These are phyloP conservation scores for Platanus orientalis DNA, from an alignment of 164 flowering plant species.

Conservation along the genomic window DNA sequence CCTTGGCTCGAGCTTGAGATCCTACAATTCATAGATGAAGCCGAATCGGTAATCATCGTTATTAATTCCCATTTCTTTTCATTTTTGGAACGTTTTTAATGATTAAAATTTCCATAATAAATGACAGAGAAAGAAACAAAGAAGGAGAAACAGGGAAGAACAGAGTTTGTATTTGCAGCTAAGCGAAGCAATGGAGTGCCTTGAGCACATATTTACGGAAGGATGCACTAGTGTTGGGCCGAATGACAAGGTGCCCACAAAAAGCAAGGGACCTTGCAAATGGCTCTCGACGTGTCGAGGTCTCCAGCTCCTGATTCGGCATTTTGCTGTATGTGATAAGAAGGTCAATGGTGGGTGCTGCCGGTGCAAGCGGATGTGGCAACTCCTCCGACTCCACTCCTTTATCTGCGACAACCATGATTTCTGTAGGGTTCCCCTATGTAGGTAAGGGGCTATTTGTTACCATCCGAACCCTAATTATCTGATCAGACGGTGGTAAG, in stretches of 20 bases:
- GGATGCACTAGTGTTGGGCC: conserved; percentile 90
- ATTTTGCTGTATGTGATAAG: conserved; percentile 69
- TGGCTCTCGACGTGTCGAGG: conserved; percentile 71
- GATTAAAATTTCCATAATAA: not conserved
- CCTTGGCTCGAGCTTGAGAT: conserved; percentile 86
- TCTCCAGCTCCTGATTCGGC: conserved; percentile 61
- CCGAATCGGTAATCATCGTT: conserved; percentile 53
- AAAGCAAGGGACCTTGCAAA: conserved; percentile 50
- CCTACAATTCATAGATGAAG: conserved; percentile 74
- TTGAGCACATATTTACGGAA: conserved; percentile 85
- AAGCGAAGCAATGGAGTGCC: conserved; percentile 89
- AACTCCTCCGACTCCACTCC: conserved; percentile 78
- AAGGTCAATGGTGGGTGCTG: conserved; percentile 66
- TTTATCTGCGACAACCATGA: conserved; percentile 74
- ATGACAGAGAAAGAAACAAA: conserved; percentile 56
- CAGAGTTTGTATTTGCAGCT: conserved; percentile 60
- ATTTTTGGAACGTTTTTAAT: too few species aligned
- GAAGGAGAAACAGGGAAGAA: conserved; percentile 38
- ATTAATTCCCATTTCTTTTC: too few species aligned
- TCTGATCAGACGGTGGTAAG: too few species aligned
- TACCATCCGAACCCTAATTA: too few species aligned
- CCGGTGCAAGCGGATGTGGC: conserved; percentile 95
- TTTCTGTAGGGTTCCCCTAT: conserved; percentile 78
- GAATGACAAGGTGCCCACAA: conserved; percentile 35
- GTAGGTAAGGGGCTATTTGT: too few species aligned